Base-by-base conservation (phyloP, 352 stramenopile species). In the Phytophthora syringae region DNA sequence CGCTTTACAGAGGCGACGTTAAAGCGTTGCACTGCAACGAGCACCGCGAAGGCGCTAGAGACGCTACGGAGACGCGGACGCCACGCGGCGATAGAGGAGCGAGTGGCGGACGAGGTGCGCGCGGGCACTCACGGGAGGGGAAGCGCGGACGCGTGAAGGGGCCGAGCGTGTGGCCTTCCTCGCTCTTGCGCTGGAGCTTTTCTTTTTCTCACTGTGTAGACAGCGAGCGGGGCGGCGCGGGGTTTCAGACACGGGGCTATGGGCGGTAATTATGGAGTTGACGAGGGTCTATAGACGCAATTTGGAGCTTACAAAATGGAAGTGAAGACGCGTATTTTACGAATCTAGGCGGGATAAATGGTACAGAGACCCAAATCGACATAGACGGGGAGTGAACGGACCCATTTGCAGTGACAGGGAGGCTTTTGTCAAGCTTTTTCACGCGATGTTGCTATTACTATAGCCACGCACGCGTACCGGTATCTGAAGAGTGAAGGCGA, bases 131-230 rank as follows among this genome's bases (percentile, higher is more conserved):
- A 45, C 40, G 65, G 49, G 37, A 67, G 43, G 22, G 48, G 34
- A 52, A 45, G 55, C 60, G 58, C 43, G 43, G 52, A 60, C 34
- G 40, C 55, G 62, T 61, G 22, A 60, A 55, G 48, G 49, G 50
- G 55, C 49, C 58, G 21, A 57, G 43, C 64, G 40, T 52, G 56
- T 45, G 40, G 36, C 50, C 60, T 67, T 76, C 51, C 70, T 73
- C 52, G 52, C 56, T 67, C 59, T 65, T n/a, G 58, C 48, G 25
- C 64, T 68, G 45, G 60, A 74, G 70, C 70, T 77, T 69, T 70
- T 79, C 61, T 73, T 79, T 78, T 67, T 76, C 66, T 74, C 60
- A 68, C 49, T 65, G 44, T 67, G 67, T 45, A 66, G 47, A 60
- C 67, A 69, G 63, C 55, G 55, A 72, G 63, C 52, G 64, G 56